Evolutionary conservation across 176 grass and related monocot species (phyloP), one percentile per base, ranked within the genome.

Genomic region (Musa acuminata): DNA sequence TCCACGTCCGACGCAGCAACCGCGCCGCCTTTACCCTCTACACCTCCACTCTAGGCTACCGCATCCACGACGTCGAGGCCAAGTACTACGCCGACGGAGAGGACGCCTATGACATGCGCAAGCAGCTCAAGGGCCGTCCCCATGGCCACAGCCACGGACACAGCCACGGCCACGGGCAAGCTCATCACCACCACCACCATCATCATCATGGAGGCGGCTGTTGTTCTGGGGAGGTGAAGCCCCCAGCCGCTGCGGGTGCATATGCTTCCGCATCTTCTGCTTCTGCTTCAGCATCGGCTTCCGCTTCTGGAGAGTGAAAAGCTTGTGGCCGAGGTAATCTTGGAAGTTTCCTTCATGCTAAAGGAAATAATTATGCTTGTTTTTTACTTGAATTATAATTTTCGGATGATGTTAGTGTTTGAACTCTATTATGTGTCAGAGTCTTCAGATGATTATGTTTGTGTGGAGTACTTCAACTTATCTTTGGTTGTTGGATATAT

Each of bases 31-130:
- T 98, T 78, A 91, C 91, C 82, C 90, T 98, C 50, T 98, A 98
- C 82, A 98, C 81, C 24, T 89, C 88, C 27, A 89, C 90, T 8
- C 90, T 98, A 8, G 85, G 86, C 0, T 98, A 98, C 59, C 80
- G 93, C 84, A 96, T 96, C 93, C 85, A 90, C 49, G 89, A 92
- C 49, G 70, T 92, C 53, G 93, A 96, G 85, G 89, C 83, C 48
- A 96, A 92, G 87, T 96, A 92, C 66, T 96, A 96, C 71, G 93
- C 93, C 1, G 93, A 92, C 11, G 89, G 93, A 0, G 94, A 93
- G 85, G 90, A 97, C 43, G 94, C 94, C 26, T 80, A 80, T 20
- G 67, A 80, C 13, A 80, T 80, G 78, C 53, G 67, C 13, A 80
- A 80, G 68, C 78, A 72, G 68, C 49, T 72, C 26, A 53, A 72